Percentiles rank a stretch among this genome's conserved stretches.
These are phyloP conservation scores for Gonium pectorale DNA, from an alignment of 139 green algal genomes.

Conservation along the genomic window DNA sequence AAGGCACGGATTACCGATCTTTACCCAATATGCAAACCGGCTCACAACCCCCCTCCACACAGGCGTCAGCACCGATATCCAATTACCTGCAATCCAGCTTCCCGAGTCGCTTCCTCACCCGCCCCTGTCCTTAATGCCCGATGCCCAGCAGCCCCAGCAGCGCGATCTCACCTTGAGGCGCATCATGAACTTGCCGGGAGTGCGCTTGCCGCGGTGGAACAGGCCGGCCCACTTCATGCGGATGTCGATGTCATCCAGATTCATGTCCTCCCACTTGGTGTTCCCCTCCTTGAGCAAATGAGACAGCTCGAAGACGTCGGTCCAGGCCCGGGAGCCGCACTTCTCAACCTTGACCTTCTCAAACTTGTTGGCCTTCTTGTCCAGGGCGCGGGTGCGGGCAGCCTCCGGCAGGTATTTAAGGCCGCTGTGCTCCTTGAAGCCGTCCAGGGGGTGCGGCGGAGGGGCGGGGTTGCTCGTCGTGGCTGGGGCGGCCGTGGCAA, in stretches of 20 bases:
- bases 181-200: constrained; percentile 98
- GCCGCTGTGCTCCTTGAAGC: constrained; percentile 43
- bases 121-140: too few relatives aligned
- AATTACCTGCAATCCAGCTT: too few relatives aligned
- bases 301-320: constrained; percentile 69
- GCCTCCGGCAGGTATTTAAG: constrained; percentile 77
- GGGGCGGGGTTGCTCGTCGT: too few relatives aligned
- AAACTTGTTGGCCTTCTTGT: constrained; percentile 83
- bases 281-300: constrained; percentile 81
- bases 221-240: constrained; percentile 97
- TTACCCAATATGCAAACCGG: too few relatives aligned
- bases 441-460: not conserved
- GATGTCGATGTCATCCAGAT: constrained; percentile 95
- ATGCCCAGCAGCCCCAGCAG: too few relatives aligned
- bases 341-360: constrained; percentile 90
- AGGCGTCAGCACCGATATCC: too few relatives aligned
- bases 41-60: too few relatives aligned
- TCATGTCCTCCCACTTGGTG: constrained; percentile 81
- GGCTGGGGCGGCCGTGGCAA: not conserved
- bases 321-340: constrained; percentile 84
- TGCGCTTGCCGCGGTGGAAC: constrained; percentile 96
- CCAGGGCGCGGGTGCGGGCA: constrained; percentile 63
- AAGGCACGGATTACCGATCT: too few relatives aligned
- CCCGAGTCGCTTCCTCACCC: too few relatives aligned
- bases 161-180: constrained; percentile 83